These are phyloP conservation scores for Fragaria nilgerrensis DNA, from an alignment of 306 rosid species.

Conservation along the genomic window DNA sequence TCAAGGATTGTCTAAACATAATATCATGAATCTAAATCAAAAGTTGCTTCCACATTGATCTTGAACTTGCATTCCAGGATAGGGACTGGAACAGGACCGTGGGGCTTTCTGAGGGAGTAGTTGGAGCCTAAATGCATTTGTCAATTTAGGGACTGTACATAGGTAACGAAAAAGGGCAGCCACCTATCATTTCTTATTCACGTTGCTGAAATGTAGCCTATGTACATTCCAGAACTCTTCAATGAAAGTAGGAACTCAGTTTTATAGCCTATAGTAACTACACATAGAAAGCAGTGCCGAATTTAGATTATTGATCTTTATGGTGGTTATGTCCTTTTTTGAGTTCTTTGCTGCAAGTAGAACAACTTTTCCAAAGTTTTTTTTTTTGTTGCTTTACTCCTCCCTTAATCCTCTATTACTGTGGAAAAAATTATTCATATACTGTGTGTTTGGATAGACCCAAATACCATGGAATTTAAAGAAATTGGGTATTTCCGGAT, in stretches of 20 bases:
- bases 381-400: no score
- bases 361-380: no score
- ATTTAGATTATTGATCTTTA: background rate
- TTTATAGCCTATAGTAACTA: background rate
- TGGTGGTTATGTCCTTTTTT: background rate
- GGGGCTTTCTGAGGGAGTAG: constrained; percentile 25
- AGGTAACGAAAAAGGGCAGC: no score
- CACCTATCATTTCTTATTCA: background rate
- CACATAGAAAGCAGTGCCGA: background rate
- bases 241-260: background rate
- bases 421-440: no score
- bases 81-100: constrained; percentile 35
- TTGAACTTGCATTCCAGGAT: constrained; percentile 21
- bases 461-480: no score
- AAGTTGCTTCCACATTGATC: background rate
- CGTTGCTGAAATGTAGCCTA: background rate
- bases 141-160: background rate
- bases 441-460: no score
- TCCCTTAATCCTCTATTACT: no score
- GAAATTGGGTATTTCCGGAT: no score
- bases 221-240: no score
- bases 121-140: background rate
- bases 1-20: background rate
- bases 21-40: background rate
- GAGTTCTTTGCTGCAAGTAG: no score